phyloP scores from a whole-genome alignment of 2,329 filamentous ascomycete genomes.

The Colletotrichum phormii region DNA sequence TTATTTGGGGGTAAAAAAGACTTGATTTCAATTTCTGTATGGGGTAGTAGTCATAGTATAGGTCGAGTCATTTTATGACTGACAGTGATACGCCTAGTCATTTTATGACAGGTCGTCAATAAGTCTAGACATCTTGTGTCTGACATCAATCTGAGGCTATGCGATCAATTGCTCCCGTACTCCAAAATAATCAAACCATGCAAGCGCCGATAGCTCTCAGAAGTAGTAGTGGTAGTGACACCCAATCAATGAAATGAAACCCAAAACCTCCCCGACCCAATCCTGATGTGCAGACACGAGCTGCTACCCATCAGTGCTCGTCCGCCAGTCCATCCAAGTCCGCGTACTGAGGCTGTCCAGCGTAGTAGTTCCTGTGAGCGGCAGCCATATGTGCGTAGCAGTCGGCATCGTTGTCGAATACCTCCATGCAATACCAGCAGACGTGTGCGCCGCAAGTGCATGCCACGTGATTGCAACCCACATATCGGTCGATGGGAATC shows the following conservation, averaged over 20 bases:
- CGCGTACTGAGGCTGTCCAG: neutral
- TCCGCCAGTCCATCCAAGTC: neutral
- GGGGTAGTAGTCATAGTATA: no score
- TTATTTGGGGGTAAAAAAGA: neutral
- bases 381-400: neutral
- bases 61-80: no score
- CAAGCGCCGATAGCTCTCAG: neutral
- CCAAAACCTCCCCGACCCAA: neutral
- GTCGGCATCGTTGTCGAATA: conserved; percentile 41
- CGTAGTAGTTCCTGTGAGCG: neutral
- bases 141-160: neutral
- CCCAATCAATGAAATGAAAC: neutral
- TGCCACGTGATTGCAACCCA: conserved; percentile 59
- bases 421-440: conserved; percentile 59
- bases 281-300: neutral
- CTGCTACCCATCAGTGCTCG: neutral
- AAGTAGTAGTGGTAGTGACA: no score
- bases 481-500: conserved; percentile 53
- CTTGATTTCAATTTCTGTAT: neutral
- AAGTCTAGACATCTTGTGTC: neutral
- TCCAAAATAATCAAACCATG: neutral
- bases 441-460: conserved; percentile 58
- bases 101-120: no score
- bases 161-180: neutral
- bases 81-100: no score